Conservation (phyloP, 148 eudicot genomes). For the Rhododendron ovatum region DNA sequence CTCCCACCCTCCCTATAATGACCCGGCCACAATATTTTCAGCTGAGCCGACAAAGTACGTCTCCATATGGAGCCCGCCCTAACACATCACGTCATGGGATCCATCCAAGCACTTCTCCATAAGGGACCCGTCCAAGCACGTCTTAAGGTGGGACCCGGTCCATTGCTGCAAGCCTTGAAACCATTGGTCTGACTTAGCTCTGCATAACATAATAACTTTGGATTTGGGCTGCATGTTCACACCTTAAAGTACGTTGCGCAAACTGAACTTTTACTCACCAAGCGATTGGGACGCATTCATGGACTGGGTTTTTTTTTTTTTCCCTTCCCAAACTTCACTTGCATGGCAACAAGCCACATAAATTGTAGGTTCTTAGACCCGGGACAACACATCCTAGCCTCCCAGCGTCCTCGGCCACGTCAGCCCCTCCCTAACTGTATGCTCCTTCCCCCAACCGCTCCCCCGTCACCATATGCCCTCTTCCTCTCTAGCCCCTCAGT, state of each 20-base stretch:
- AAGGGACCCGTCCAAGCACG: background rate
- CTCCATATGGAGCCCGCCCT: background rate
- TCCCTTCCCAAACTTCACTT: background rate
- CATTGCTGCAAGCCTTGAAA: background rate
- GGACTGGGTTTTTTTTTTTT: background rate
- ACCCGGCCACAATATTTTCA: background rate
- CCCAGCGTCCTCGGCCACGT: background rate
- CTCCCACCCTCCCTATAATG: background rate
- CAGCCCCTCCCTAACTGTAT: background rate
- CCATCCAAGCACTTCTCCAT: background rate
- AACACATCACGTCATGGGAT: background rate
- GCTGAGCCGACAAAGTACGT: background rate
- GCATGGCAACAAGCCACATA: background rate
- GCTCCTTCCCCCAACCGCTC: background rate
- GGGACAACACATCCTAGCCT: background rate
- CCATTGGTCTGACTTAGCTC: background rate
- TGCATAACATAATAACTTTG: background rate
- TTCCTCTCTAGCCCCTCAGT: background rate
- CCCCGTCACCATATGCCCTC: background rate
- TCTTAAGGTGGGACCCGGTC: background rate
- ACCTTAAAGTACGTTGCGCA: background rate
- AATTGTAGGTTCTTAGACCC: background rate
- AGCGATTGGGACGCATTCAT: background rate
- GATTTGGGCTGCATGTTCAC: background rate
- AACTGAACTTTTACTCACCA: background rate